A percentile compares a stretch with the other conserved stretches of the same genome.
phyloP scores from a whole-genome alignment of 2,329 filamentous ascomycete genomes.

The Penicillium corylophilum region DNA sequence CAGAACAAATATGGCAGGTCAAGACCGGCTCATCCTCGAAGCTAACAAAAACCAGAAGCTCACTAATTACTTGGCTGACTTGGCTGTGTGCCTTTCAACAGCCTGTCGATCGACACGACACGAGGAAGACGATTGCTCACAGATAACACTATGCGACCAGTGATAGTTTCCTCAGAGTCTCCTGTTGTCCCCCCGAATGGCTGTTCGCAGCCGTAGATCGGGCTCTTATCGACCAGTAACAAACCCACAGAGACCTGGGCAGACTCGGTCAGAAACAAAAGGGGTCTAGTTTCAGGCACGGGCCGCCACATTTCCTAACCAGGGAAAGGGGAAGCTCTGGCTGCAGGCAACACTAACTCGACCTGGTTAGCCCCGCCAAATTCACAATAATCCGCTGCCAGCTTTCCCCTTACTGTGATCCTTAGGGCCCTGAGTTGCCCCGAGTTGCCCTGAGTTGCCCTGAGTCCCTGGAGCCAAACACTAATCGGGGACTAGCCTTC shows the following conservation, averaged over 20 bases:
- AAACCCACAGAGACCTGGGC: background rate
- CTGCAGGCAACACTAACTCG: slow-evolving; percentile 1
- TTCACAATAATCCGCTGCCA: slow-evolving; percentile 14
- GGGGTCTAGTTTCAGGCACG: slow-evolving; percentile 16
- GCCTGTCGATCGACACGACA: background rate
- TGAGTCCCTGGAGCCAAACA: slow-evolving; percentile 2
- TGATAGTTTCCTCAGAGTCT: background rate
- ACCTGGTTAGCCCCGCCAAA: slow-evolving; percentile 5
- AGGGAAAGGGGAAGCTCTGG: slow-evolving; percentile 1
- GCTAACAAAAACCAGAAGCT: background rate
- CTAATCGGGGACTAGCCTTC: slow-evolving; percentile 12
- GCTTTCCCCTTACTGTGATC: slow-evolving; percentile 18
- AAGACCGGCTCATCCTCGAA: slow-evolving; percentile 1
- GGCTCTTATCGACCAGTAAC: slow-evolving; percentile 6
- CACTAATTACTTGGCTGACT: slow-evolving; percentile 1
- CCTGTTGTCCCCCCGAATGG: background rate
- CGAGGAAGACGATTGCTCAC: background rate
- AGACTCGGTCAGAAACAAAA: background rate
- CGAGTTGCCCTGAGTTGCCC: background rate
- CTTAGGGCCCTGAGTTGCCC: background rate
- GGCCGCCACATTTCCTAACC: slow-evolving; percentile 4
- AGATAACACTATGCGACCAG: background rate
- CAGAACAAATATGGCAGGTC: background rate
- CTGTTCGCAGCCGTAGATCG: slow-evolving; percentile 4
- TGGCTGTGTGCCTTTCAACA: background rate